Evolutionary conservation across 441 rosid species (phyloP).

Genomic region (Adansonia gregorii): DNA sequence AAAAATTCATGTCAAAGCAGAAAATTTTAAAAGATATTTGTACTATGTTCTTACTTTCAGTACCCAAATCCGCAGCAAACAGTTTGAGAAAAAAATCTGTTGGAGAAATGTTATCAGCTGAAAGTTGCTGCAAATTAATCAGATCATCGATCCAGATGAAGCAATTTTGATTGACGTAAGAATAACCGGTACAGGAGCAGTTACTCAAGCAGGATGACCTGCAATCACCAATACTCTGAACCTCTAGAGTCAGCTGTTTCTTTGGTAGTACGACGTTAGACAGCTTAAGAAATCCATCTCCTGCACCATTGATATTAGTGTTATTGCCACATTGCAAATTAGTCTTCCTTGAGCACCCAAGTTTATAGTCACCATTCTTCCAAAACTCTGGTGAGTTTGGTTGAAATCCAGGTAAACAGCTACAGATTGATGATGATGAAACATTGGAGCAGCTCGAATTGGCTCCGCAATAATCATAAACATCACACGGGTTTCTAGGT

Average conservation of each 20-base stretch:
- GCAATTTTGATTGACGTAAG: conserved; percentile 30
- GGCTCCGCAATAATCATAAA: conserved; percentile 10
- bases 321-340: not conserved
- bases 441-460: not conserved
- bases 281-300: conserved; percentile 27
- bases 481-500: not conserved
- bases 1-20: not conserved
- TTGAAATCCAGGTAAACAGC: conserved; percentile 20
- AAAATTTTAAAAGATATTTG: not conserved
- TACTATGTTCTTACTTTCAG: not conserved
- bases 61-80: conserved; percentile 26
- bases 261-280: conserved; percentile 19
- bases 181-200: conserved; percentile 44
- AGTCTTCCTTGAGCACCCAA: not conserved
- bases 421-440: not conserved
- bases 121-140: conserved; percentile 25
- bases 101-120: not conserved
- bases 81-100: conserved; percentile 27
- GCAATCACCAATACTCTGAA: conserved; percentile 28
- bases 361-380: not conserved
- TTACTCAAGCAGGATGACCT: conserved; percentile 30
- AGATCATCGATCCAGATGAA: conserved; percentile 37
- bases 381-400: not conserved
- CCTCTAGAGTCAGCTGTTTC: not conserved
- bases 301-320: not conserved